These are phyloP conservation scores for Pholiota adiposa DNA, from an alignment of 1,284 basidiomycete species.

Conservation along the genomic window DNA sequence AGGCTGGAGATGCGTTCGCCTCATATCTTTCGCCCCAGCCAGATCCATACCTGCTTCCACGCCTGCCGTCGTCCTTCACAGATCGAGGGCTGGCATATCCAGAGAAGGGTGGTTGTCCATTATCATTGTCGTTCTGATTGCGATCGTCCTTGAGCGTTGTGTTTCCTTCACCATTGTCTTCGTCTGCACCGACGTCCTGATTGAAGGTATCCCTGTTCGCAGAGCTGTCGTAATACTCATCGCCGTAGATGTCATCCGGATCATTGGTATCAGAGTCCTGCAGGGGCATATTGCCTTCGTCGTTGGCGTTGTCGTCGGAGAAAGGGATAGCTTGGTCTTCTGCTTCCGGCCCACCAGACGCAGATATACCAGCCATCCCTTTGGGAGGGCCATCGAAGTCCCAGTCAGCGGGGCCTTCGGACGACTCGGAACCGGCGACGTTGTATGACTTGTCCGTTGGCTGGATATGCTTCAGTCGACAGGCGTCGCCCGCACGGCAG, in stretches of 20 bases:
- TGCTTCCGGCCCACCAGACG: constrained; percentile 8
- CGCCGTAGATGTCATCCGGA: not conserved
- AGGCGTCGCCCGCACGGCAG: constrained; percentile 7
- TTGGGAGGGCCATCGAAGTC: not conserved
- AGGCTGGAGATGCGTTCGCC: not conserved
- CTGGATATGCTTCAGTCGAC: constrained; percentile 3
- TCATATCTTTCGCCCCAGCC: constrained; percentile 3
- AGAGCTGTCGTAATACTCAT: not conserved
- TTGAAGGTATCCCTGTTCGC: not conserved
- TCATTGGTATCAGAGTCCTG: not conserved
- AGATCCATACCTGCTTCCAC: constrained; percentile 9
- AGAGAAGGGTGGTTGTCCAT: not conserved
- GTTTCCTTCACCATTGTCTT: not conserved
- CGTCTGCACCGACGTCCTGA: not conserved
- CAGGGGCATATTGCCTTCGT: not conserved
- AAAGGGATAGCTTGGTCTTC: constrained; percentile 3
- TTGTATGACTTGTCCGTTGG: not conserved
- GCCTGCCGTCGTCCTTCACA: not conserved
- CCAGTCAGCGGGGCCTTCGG: not conserved
- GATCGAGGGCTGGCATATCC: not conserved
- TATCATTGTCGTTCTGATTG: not conserved
- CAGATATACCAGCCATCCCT: not conserved
- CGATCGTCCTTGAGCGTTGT: not conserved
- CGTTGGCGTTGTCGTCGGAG: not conserved
- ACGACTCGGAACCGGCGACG: not conserved